A percentile compares a stretch with the other conserved stretches of the same genome.
Evolutionary conservation across 2,329 filamentous ascomycete species (phyloP).

Genomic region (Calycina marina): DNA sequence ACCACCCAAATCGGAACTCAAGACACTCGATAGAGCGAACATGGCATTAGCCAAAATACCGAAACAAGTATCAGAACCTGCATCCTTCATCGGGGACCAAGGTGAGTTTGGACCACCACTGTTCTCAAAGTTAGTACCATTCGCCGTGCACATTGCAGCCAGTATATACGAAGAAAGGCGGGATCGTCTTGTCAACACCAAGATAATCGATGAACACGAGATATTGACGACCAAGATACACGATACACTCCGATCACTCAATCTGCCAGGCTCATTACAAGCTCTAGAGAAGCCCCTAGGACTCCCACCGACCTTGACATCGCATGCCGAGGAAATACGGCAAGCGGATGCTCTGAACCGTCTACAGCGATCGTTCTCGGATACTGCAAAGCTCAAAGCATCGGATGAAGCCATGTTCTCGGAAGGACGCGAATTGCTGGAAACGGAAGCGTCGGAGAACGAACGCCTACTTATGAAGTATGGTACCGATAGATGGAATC

Average conservation of each 20-base stretch:
- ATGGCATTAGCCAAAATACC: slow-evolving; percentile 77
- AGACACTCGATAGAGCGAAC: slow-evolving; percentile 68
- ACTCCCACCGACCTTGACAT: slow-evolving; percentile 67
- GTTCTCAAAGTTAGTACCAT: slow-evolving; percentile 85
- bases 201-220: slow-evolving; percentile 74
- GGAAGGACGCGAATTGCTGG: slow-evolving; percentile 66
- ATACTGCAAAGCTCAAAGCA: slow-evolving; percentile 78
- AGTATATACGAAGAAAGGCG: slow-evolving; percentile 89
- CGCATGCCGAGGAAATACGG: slow-evolving; percentile 86
- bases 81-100: slow-evolving; percentile 65
- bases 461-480: slow-evolving; percentile 59
- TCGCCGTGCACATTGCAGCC: slow-evolving; percentile 86
- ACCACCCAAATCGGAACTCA: slow-evolving; percentile 77
- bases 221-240: slow-evolving; percentile 66
- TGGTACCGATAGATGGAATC: slow-evolving; percentile 74
- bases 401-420: slow-evolving; percentile 66
- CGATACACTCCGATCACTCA: slow-evolving; percentile 64
- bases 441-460: slow-evolving; percentile 74
- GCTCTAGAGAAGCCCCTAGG: slow-evolving; percentile 90
- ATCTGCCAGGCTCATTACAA: slow-evolving; percentile 83
- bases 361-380: slow-evolving; percentile 65
- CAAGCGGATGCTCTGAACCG: slow-evolving; percentile 76
- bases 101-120: slow-evolving; percentile 71
- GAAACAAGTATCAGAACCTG: slow-evolving; percentile 66
- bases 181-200: slow-evolving; percentile 80